Evolutionary conservation across 768 basidiomycete genomes (phyloP).

Genomic region (Omphalotus guepiniiformis): DNA sequence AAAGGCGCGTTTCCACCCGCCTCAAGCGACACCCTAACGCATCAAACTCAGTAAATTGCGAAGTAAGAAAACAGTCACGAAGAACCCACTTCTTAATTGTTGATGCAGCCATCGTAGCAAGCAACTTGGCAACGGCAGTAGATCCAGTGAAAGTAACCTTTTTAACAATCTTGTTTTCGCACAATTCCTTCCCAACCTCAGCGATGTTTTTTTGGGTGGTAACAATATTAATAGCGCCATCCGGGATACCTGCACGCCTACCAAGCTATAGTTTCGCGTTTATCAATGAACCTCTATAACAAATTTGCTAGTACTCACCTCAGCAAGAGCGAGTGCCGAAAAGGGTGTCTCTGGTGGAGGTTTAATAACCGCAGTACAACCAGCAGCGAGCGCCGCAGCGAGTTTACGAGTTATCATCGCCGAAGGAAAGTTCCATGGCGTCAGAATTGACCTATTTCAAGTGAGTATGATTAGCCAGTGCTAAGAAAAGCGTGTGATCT

Average conservation of each 20-base stretch:
- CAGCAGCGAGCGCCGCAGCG: constrained; percentile 86
- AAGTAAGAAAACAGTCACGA: neutral
- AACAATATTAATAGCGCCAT: constrained; percentile 93
- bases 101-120: constrained; percentile 67
- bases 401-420: constrained; percentile 94
- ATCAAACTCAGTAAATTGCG: constrained; percentile 3
- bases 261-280: constrained; percentile 49
- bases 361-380: constrained; percentile 95
- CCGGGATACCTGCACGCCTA: constrained; percentile 86
- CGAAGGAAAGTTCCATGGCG: constrained; percentile 93
- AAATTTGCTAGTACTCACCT: constrained; percentile 39
- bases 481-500: too few species aligned
- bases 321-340: constrained; percentile 86
- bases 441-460: constrained; percentile 60
- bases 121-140: constrained; percentile 71
- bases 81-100: constrained; percentile 75
- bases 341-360: constrained; percentile 95
- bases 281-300: neutral
- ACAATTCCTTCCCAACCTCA: constrained; percentile 93
- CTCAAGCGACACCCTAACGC: constrained; percentile 62
- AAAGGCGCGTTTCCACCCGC: constrained; percentile 95
- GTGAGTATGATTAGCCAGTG: neutral
- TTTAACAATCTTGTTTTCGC: constrained; percentile 78
- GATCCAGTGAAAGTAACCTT: constrained; percentile 94
- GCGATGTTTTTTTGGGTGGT: constrained; percentile 80